phyloP scores from a whole-genome alignment of 2,329 filamentous ascomycete species.

The Neonectria neomacrospora region DNA sequence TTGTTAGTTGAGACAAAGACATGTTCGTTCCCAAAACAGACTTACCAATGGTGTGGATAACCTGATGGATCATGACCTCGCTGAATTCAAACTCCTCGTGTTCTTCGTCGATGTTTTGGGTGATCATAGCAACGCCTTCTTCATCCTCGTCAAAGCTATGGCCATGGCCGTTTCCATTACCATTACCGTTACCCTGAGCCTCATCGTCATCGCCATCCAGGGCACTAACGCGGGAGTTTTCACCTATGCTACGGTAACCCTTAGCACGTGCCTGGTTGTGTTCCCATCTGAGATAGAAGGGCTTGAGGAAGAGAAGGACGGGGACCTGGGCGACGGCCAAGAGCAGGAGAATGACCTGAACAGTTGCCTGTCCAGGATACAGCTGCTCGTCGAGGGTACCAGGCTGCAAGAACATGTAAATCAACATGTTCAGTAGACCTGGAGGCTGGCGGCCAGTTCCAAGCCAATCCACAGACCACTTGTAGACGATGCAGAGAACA shows the following conservation, averaged over 20 bases:
- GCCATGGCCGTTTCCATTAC: conserved; percentile 72
- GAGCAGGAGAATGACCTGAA: conserved; percentile 84
- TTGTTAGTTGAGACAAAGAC: conserved; percentile 44
- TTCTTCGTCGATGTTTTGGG: conserved; percentile 84
- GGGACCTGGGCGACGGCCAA: conserved; percentile 89
- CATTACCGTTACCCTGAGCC: conserved; percentile 64
- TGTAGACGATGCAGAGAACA: conserved; percentile 93
- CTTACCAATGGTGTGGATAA: conserved; percentile 98
- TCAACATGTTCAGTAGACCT: conserved; percentile 96
- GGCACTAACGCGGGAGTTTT: conserved; percentile 87
- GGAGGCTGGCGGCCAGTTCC: conserved; percentile 74
- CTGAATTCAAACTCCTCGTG: conserved; percentile 98
- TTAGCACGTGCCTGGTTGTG: conserved; percentile 87
- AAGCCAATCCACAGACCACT: conserved; percentile 92
- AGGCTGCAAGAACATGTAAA: conserved; percentile 98
- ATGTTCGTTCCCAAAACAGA: conserved; percentile 25
- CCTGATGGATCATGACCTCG: conserved; percentile 98
- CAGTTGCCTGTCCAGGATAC: conserved; percentile 78
- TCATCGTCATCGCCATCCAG: conserved; percentile 88
- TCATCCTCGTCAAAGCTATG: conserved; percentile 71
- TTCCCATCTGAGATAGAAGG: conserved; percentile 93
- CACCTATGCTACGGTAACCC: conserved; percentile 93
- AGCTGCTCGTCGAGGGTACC: conserved; percentile 78
- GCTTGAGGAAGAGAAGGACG: conserved; percentile 92
- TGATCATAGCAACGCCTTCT: conserved; percentile 88